Base-by-base conservation (phyloP, 2,329 filamentous ascomycete species). In the Emmonsiellopsis sp. region DNA sequence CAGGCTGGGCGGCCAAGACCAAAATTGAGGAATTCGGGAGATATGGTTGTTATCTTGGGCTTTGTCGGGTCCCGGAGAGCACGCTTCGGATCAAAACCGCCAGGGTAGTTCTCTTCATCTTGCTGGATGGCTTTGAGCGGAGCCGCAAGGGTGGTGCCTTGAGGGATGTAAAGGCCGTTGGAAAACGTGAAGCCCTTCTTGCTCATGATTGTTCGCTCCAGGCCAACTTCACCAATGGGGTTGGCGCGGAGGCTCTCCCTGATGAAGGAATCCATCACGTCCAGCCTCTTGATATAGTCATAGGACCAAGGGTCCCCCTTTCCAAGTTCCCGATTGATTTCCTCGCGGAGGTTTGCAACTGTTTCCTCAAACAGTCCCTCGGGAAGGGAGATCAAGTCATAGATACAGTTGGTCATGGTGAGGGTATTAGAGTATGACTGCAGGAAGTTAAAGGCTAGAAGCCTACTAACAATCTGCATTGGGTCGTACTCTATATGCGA, bases 251-350 rank as follows among this genome's bases (percentile, higher is more conserved):
- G 43, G 30, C 54, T 57, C 42, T 62, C 59, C 42, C 60, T 53
- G 45, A 61, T 55, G n/a, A 57, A 44, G 13, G 58, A 58, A 48
- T 61, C 60, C 50, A 53, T 57, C 51, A 59, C 43, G 16, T 56
- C 42, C 3, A 56, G 37, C 55, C 57, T 62, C 32, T 60, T 45
- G 38, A 13, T 57, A 58, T 47, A 58, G 15, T 32, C 43, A 30
- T 51, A 43, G 26, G 35, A 41, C 35, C 41, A 55, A 15, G 34
- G 40, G 20, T 49, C 50, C 7, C 40, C 42, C 37, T 55, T 45
- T n/a, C 32, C 46, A 13, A 53, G 16, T 8, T 46, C 48, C n/a
- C 16, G 13, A n/a, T 34, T 45, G 42, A 55, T 48, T 45, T 57
- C 55, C 7, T 20, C 38, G 15, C 54, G 49, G 13, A 55, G 43